A percentile compares a stretch with the other conserved stretches of the same genome.
These are phyloP conservation scores for Hsuehochloa calcarea DNA, from an alignment of 176 grass and related monocot species.

Conservation along the genomic window DNA sequence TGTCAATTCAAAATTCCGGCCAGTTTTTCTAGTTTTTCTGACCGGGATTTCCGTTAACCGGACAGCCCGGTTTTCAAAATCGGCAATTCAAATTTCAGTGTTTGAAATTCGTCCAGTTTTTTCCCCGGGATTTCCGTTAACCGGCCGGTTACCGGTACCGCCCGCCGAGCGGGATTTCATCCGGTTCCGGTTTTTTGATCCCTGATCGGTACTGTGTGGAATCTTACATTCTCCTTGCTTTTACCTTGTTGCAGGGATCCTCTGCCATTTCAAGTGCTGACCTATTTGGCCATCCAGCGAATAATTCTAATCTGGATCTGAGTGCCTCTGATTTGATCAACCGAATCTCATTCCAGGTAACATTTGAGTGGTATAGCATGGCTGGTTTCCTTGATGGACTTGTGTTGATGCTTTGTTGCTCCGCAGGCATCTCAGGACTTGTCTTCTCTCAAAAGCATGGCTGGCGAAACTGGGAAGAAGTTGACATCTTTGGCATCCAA, in stretches of 20 bases:
- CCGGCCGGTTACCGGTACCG: too few species aligned
- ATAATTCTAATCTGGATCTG: conserved; percentile 54
- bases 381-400: neutral
- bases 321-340: conserved; percentile 81
- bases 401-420: conserved; percentile 12
- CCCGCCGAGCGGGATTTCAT: too few species aligned
- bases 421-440: conserved; percentile 87
- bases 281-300: conserved; percentile 58
- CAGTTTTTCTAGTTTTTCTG: too few species aligned
- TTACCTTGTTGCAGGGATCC: conserved; percentile 50
- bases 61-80: too few species aligned
- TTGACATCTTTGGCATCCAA: conserved; percentile 83
- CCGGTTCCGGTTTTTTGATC: too few species aligned
- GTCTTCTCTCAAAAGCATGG: conserved; percentile 87
- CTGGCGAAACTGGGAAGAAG: conserved; percentile 85
- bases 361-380: neutral
- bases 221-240: neutral
- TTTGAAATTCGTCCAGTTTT: too few species aligned
- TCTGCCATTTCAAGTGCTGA: conserved; percentile 95
- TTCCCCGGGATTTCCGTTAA: too few species aligned
- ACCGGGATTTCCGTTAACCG: too few species aligned
- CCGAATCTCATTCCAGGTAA: conserved; percentile 89
- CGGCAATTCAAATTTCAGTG: too few species aligned
- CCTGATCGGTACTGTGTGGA: neutral
- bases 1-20: too few species aligned